These are phyloP conservation scores for Dictyostelium citrinum DNA, from an alignment of 78 protist genomes.

Conservation along the genomic window DNA sequence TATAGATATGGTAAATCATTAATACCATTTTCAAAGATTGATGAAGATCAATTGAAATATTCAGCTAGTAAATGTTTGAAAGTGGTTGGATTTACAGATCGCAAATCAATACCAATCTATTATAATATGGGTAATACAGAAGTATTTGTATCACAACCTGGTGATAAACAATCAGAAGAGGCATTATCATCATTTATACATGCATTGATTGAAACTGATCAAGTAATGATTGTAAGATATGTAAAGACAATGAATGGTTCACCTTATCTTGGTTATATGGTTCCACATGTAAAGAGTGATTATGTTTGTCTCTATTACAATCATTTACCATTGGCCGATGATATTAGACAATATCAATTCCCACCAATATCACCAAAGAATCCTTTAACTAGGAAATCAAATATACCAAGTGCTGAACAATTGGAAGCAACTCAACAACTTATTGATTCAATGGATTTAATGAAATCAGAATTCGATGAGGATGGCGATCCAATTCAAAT, in stretches of 20 bases:
- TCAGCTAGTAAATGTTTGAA: slow-evolving; percentile 41
- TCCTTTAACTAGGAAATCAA: slow-evolving; percentile 19
- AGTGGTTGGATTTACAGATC: slow-evolving; percentile 52
- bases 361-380: slow-evolving; percentile 38
- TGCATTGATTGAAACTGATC: slow-evolving; percentile 72
- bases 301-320: slow-evolving; percentile 19
- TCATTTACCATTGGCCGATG: slow-evolving; percentile 74
- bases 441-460: slow-evolving; percentile 76
- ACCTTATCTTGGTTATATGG: slow-evolving; percentile 43
- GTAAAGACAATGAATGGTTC: slow-evolving; percentile 43
- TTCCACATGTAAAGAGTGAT: slow-evolving; percentile 56
- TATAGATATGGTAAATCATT: slow-evolving; percentile 82
- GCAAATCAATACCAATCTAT: not conserved
- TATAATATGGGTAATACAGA: slow-evolving; percentile 48
- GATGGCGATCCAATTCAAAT: slow-evolving; percentile 35
- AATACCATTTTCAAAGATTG: slow-evolving; percentile 83
- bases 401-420: slow-evolving; percentile 18
- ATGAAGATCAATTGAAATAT: slow-evolving; percentile 59
- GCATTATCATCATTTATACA: slow-evolving; percentile 69
- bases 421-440: slow-evolving; percentile 51
- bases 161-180: slow-evolving; percentile 26
- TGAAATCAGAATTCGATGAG: slow-evolving; percentile 60
- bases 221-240: slow-evolving; percentile 59
- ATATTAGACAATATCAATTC: slow-evolving; percentile 72
- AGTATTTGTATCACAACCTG: slow-evolving; percentile 55